Conservation (phyloP, 257 asterid species). For the Solanum gandarillasii region DNA sequence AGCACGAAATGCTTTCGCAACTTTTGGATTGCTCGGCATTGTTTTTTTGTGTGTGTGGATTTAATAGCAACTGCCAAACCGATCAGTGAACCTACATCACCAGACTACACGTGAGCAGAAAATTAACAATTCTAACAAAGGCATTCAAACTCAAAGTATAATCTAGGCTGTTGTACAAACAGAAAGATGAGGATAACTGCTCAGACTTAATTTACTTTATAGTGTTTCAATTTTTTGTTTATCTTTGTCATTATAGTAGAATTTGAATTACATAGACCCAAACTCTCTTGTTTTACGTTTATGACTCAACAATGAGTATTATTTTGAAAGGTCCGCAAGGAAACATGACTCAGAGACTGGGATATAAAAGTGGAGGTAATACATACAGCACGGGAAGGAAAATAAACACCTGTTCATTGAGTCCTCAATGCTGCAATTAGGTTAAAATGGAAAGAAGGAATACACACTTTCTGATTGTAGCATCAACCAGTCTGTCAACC, state of each 20-base stretch:
- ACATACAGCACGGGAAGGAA: neutral
- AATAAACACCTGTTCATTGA: neutral
- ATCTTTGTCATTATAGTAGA: neutral
- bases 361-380: neutral
- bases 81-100: constrained; percentile 7
- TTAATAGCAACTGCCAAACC: constrained; percentile 9
- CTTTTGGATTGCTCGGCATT: constrained; percentile 38
- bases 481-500: neutral
- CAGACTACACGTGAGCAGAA: neutral
- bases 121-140: neutral
- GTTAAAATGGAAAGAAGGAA: neutral
- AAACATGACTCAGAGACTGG: neutral
- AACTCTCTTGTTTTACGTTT: neutral
- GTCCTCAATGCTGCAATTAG: neutral
- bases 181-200: neutral
- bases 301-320: neutral
- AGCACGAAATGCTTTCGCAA: constrained; percentile 51
- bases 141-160: neutral
- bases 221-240: neutral
- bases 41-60: neutral
- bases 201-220: neutral
- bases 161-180: neutral
- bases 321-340: neutral
- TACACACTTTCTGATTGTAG: neutral
- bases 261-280: neutral